phyloP scores from a whole-genome alignment of 495 filamentous ascomycete genomes.

The Hamigera avellanea region DNA sequence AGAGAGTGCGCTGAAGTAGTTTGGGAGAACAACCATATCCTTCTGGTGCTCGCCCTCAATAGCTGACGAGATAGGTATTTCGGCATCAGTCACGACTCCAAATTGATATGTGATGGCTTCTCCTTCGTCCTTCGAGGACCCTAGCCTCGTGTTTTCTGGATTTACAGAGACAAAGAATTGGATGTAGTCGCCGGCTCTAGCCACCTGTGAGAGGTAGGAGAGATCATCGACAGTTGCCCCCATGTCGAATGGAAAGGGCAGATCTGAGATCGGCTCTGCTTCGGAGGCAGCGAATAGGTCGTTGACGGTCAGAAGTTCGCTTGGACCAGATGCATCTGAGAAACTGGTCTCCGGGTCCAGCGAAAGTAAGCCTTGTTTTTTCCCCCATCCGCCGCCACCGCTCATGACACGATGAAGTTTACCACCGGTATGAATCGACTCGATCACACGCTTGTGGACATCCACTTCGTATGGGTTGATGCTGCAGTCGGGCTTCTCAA shows the following conservation, averaged over 20 bases:
- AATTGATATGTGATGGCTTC: constrained; percentile 15
- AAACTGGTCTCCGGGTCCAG: constrained; percentile 58
- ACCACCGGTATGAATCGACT: constrained; percentile 29
- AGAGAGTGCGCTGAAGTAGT: constrained; percentile 37
- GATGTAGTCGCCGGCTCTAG: constrained; percentile 34
- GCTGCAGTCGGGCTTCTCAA: constrained; percentile 24
- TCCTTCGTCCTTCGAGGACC: not conserved
- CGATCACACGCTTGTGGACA: constrained; percentile 11
- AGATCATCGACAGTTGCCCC: constrained; percentile 20
- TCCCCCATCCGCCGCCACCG: constrained; percentile 85
- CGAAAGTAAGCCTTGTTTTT: constrained; percentile 72
- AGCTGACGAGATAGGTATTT: constrained; percentile 4
- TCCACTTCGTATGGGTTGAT: constrained; percentile 7
- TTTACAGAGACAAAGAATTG: constrained; percentile 36
- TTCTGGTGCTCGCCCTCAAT: constrained; percentile 6
- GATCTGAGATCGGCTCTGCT: constrained; percentile 5
- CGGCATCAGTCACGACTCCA: constrained; percentile 20
- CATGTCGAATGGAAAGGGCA: constrained; percentile 12
- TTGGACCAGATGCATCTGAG: constrained; percentile 4
- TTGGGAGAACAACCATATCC: constrained; percentile 14
- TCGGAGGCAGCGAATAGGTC: constrained; percentile 11
- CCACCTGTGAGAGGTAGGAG: constrained; percentile 31
- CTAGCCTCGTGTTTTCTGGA: constrained; percentile 2
- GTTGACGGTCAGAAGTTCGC: constrained; percentile 9
- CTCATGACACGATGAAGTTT: constrained; percentile 61